These are phyloP conservation scores for Parathielavia hyrcaniae DNA, from an alignment of 495 filamentous ascomycete species.

Conservation along the genomic window DNA sequence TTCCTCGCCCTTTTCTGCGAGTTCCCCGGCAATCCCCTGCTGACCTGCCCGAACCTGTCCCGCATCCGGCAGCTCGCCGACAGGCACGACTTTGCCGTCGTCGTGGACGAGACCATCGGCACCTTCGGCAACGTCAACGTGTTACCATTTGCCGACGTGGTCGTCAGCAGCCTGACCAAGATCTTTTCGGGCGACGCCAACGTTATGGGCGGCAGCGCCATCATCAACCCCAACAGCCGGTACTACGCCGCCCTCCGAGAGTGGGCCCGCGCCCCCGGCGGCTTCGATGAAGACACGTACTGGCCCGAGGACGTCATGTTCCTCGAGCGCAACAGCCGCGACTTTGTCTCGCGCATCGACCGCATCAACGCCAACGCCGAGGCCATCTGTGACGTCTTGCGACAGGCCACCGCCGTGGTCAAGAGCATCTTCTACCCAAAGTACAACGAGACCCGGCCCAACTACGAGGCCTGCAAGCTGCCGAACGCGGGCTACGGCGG, in stretches of 20 bases:
- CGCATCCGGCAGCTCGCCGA: slow-evolving; percentile 77
- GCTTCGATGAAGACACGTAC: slow-evolving; percentile 71
- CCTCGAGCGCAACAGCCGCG: slow-evolving; percentile 91
- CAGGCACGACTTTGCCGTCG: slow-evolving; percentile 78
- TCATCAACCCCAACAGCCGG: slow-evolving; percentile 72
- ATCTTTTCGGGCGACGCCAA: slow-evolving; percentile 96
- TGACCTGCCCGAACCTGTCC: slow-evolving; percentile 74
- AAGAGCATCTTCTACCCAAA: slow-evolving; percentile 85
- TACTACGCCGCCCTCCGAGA: slow-evolving; percentile 66
- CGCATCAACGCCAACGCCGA: slow-evolving; percentile 84
- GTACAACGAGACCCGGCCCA: slow-evolving; percentile 56
- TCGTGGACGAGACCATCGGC: slow-evolving; percentile 93
- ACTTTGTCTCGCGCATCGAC: slow-evolving; percentile 77
- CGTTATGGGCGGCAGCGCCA: slow-evolving; percentile 89
- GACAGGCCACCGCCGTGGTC: slow-evolving; percentile 50
- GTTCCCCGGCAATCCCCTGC: slow-evolving; percentile 85
- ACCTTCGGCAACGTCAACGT: slow-evolving; percentile 95
- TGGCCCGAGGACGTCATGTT: slow-evolving; percentile 93
- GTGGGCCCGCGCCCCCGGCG: slow-evolving; percentile 44
- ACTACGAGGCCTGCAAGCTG: slow-evolving; percentile 73
- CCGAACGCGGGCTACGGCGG: slow-evolving; percentile 84
- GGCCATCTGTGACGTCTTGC: slow-evolving; percentile 65
- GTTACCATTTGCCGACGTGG: slow-evolving; percentile 78
- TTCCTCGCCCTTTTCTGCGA: slow-evolving; percentile 89
- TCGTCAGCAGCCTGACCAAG: slow-evolving; percentile 91